Evolutionary conservation across 495 filamentous ascomycete species (phyloP).

Genomic region (Neurospora tetraspora): DNA sequence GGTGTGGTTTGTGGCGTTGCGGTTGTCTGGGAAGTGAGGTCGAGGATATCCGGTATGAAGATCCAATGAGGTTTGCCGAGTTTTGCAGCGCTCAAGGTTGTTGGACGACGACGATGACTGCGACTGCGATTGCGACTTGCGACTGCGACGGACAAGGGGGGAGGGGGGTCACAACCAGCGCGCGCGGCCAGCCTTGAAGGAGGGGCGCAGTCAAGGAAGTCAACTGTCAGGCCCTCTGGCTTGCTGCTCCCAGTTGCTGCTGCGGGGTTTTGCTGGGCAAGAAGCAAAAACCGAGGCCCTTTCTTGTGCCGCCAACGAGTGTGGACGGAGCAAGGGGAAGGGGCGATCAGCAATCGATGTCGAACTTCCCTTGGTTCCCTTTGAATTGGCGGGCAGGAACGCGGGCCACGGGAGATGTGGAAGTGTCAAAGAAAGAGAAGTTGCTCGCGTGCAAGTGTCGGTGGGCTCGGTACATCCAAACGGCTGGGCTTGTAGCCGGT

Average conservation of each 20-base stretch:
- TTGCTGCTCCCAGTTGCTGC: neutral
- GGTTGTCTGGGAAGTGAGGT: neutral
- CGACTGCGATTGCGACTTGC: neutral
- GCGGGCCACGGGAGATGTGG: neutral
- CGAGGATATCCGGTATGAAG: neutral
- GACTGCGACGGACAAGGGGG: neutral
- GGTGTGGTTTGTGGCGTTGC: neutral
- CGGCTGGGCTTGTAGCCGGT: neutral
- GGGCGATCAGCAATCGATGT: neutral
- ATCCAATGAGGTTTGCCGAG: neutral
- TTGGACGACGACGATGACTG: neutral
- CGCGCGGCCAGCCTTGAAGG: neutral
- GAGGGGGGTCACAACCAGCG: neutral
- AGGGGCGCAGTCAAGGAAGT: neutral
- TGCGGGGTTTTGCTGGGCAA: slow-evolving; percentile 6
- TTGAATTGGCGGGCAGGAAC: neutral
- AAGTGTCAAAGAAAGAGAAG: neutral
- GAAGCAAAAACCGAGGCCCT: neutral
- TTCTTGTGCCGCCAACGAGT: neutral
- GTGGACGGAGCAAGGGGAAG: neutral
- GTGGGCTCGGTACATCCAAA: neutral
- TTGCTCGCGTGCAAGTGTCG: neutral
- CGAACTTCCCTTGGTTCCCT: neutral
- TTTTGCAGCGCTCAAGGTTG: neutral
- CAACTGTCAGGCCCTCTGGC: neutral